Evolutionary conservation across 1,284 basidiomycete genomes (phyloP), one percentile per base, ranked within the genome.

Genomic region (Sporisorium sorghi): DNA sequence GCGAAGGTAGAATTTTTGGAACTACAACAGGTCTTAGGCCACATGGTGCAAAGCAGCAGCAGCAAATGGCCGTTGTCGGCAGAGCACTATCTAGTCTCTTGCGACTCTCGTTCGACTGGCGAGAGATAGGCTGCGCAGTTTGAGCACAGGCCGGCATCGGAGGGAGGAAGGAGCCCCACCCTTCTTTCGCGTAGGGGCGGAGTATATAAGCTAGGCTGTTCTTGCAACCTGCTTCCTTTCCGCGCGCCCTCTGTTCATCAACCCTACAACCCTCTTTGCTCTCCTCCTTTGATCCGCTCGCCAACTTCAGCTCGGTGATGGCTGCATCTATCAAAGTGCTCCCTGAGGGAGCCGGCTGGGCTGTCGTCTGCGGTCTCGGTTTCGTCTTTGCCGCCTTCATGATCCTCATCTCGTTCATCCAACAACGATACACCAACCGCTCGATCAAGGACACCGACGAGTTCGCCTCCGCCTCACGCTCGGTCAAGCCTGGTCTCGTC

Each of bases 401-500:
- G 77, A 63, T 84, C 39, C 26, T 54, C 46, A 77, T 84, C 32
- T 77, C 79, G 1, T 77, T 60, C 51, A 54, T 82, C 11, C 82
- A 83, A 43, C 57, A 81, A 35, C 68, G 79, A 1, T 82, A 82
- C 67, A 82, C 80, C 9, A 49, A 72, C 33, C 53, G 72, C 46
- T 59, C 61, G 5, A 66, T 77, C 48, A 78, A 74, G 48, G 73
- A 69, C 40, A 78, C 81, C 11, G 82, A 83, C 58, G 82, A 84
- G 50, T 84, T 84, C 56, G 69, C 73, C 17, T 78, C 75, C 5
- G 82, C 82, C 0, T 78, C 78, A 2, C 79, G 80, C 24, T 78
- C 76, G 8, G 78, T 85, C 51, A 94, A 94, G 76, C 93, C 94
- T 2, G 94, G 93, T 8, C 87, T 97, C 43, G 94, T 96, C 63